Percentiles rank a stretch among this genome's conserved stretches.
These are phyloP conservation scores for Aspergillus caelatus DNA, from an alignment of 2,329 filamentous ascomycete genomes.

Conservation along the genomic window DNA sequence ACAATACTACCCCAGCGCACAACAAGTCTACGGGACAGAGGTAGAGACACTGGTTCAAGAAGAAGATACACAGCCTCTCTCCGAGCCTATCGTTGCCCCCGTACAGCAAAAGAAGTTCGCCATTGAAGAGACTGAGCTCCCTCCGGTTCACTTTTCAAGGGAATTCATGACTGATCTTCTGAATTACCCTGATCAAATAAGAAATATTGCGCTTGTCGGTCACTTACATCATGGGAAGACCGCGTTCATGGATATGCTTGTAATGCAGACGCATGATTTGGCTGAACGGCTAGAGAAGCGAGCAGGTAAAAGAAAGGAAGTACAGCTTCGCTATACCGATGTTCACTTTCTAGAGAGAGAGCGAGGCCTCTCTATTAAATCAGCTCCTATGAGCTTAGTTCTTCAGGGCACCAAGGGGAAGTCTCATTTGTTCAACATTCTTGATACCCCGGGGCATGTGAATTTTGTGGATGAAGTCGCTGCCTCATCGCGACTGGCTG, in stretches of 20 bases:
- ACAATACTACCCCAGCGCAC: slow-evolving; percentile 97
- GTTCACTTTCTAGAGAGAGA: slow-evolving; percentile 86
- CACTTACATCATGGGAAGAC: slow-evolving; percentile 98
- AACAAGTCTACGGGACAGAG: slow-evolving; percentile 90
- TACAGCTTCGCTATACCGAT: slow-evolving; percentile 94
- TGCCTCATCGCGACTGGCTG: slow-evolving; percentile 79
- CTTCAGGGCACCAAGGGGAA: slow-evolving; percentile 87
- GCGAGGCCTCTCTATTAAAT: slow-evolving; percentile 87
- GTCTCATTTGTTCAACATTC: slow-evolving; percentile 89
- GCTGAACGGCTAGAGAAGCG: slow-evolving; percentile 76
- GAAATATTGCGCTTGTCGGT: slow-evolving; percentile 88
- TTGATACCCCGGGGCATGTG: slow-evolving; percentile 96
- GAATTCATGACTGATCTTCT: slow-evolving; percentile 94
- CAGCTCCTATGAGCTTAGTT: slow-evolving; percentile 91
- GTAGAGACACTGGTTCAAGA: slow-evolving; percentile 96
- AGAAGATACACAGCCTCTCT: slow-evolving; percentile 91
- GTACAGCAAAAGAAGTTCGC: slow-evolving; percentile 95
- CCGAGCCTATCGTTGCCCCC: slow-evolving; percentile 90
- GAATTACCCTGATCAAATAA: slow-evolving; percentile 91
- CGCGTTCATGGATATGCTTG: slow-evolving; percentile 96
- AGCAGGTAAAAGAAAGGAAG: slow-evolving; percentile 78
- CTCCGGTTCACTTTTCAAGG: slow-evolving; percentile 82
- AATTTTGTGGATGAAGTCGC: slow-evolving; percentile 99
- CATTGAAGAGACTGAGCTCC: slow-evolving; percentile 87
- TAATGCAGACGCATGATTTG: slow-evolving; percentile 91